These are phyloP conservation scores for Phyllosticta citrichinensis DNA, from an alignment of 2,329 filamentous ascomycete genomes.

Conservation along the genomic window DNA sequence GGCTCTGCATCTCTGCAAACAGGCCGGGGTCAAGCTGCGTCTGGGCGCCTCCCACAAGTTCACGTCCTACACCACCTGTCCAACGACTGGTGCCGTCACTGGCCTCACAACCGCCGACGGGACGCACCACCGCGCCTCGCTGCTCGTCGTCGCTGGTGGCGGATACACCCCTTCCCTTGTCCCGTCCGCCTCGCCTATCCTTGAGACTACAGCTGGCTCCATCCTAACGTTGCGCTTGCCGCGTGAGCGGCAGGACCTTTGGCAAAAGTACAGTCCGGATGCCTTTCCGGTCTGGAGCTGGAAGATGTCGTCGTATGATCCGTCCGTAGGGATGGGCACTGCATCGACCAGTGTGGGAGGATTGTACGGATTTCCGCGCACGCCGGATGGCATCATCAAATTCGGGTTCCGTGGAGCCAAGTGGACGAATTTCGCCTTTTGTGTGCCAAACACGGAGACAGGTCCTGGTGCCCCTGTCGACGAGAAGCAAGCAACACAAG, in stretches of 20 bases:
- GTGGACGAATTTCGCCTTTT: constrained; percentile 29
- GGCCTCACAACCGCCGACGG: constrained; percentile 38
- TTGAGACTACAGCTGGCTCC: constrained; percentile 41
- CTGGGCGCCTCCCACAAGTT: constrained; percentile 19
- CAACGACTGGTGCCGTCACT: constrained; percentile 16
- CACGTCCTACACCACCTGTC: background rate
- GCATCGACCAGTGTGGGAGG: constrained; percentile 27
- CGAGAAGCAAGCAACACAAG: background rate
- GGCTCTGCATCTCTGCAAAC: constrained; percentile 34
- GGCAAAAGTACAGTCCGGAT: constrained; percentile 31
- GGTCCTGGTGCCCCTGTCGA: background rate
- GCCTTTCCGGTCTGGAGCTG: constrained; percentile 38
- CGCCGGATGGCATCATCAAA: constrained; percentile 37
- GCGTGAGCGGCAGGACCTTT: constrained; percentile 24
- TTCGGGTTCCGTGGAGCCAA: constrained; percentile 44
- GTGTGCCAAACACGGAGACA: constrained; percentile 24
- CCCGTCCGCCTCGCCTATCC: constrained; percentile 30
- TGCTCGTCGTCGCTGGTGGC: constrained; percentile 34
- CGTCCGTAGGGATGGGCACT: constrained; percentile 23
- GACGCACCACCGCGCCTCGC: constrained; percentile 30
- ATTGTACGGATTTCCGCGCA: constrained; percentile 38
- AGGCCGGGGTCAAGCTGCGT: constrained; percentile 34
- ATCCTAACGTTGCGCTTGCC: constrained; percentile 39
- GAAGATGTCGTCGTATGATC: constrained; percentile 14
- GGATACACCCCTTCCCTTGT: constrained; percentile 36